Conservation (phyloP, 768 basidiomycete genomes). For the Boletus sp. region DNA sequence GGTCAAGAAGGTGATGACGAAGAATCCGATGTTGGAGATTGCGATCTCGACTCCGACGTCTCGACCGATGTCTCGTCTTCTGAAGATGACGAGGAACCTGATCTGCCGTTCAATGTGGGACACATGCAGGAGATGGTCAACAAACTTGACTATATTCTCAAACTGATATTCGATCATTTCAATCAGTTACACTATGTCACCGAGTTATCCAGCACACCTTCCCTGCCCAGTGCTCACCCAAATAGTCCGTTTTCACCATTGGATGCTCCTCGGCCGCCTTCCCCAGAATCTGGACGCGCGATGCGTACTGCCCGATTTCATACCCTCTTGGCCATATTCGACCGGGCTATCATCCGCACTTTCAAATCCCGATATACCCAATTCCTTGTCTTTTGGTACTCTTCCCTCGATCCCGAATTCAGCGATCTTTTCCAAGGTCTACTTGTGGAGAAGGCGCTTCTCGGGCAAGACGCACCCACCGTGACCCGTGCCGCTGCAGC, state of each 20-base stretch:
- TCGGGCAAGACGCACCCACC: constrained; percentile 53
- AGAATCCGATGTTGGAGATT: constrained; percentile 56
- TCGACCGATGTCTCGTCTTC: constrained; percentile 78
- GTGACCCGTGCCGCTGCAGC: constrained; percentile 91
- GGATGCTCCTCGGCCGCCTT: constrained; percentile 25
- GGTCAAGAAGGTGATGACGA: constrained; percentile 69
- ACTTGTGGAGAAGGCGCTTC: constrained; percentile 87
- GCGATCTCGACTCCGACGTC: constrained; percentile 47
- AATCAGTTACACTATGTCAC: constrained; percentile 42
- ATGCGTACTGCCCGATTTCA: constrained; percentile 69
- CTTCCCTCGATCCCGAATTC: constrained; percentile 86
- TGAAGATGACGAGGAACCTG: constrained; percentile 38
- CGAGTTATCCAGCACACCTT: constrained; percentile 16
- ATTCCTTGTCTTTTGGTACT: constrained; percentile 94
- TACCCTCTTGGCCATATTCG: constrained; percentile 88
- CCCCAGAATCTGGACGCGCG: constrained; percentile 36
- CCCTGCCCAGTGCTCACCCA: constrained; percentile 5
- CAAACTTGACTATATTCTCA: constrained; percentile 88
- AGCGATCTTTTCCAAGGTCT: constrained; percentile 92
- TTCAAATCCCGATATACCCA: constrained; percentile 98
- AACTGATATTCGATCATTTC: constrained; percentile 84
- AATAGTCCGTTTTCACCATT: constrained; percentile 15
- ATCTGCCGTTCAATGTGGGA: constrained; percentile 51
- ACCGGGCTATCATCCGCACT: constrained; percentile 88
- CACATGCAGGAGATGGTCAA: constrained; percentile 84